A percentile compares a stretch with the other conserved stretches of the same genome.
Conservation (phyloP, 495 filamentous ascomycete genomes). For the Hyaloscypha variabilis region DNA sequence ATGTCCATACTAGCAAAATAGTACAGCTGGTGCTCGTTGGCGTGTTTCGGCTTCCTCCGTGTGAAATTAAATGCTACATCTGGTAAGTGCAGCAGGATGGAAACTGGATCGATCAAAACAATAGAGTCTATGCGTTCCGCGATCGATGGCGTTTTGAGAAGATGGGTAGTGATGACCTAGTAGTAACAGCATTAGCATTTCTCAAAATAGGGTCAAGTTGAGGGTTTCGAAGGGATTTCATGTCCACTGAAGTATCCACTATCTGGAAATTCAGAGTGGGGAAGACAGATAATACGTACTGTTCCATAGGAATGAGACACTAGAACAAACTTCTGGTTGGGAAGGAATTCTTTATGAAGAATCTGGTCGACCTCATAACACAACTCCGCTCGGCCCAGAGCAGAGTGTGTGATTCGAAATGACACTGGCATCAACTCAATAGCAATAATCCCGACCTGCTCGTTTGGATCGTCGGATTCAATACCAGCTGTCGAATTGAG, state of each 20-base stretch:
- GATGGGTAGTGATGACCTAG: constrained; percentile 58
- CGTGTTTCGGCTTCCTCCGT: constrained; percentile 49
- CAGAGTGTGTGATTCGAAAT: constrained; percentile 56
- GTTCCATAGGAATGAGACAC: constrained; percentile 66
- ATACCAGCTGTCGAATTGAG: constrained; percentile 42
- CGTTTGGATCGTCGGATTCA: constrained; percentile 31
- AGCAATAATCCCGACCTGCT: constrained; percentile 64
- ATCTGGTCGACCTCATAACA: constrained; percentile 46
- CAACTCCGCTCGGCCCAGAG: constrained; percentile 49
- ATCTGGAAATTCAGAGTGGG: constrained; percentile 26
- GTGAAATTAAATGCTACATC: constrained; percentile 76
- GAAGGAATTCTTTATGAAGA: constrained; percentile 56
- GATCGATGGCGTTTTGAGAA: constrained; percentile 50
- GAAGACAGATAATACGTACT: constrained; percentile 62
- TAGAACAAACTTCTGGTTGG: constrained; percentile 50
- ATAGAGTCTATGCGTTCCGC: constrained; percentile 46
- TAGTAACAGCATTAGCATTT: not conserved
- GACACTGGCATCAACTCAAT: constrained; percentile 66
- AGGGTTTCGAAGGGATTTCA: too few relatives aligned
- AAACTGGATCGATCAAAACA: constrained; percentile 67
- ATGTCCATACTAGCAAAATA: constrained; percentile 70
- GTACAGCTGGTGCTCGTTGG: constrained; percentile 67
- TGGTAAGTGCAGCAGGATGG: constrained; percentile 64
- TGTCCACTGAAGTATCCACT: not conserved
- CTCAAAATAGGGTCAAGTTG: not conserved